Conservation (phyloP, 1,284 basidiomycete species). For the Polyporus tsugae region DNA sequence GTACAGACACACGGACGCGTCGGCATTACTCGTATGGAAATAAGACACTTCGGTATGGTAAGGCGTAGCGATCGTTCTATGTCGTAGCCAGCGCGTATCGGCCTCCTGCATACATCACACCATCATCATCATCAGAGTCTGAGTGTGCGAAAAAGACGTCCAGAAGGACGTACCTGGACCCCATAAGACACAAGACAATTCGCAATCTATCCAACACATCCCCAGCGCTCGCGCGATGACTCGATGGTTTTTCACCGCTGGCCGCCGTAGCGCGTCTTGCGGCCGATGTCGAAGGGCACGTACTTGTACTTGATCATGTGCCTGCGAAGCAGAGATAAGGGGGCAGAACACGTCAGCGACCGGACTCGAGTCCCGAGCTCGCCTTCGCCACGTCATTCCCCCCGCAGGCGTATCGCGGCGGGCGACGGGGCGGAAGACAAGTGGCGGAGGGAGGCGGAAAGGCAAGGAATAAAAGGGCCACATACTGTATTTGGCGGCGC, state of each 20-base stretch:
- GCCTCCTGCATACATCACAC: not conserved
- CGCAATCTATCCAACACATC: conserved; percentile 4
- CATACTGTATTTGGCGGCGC: conserved; percentile 93
- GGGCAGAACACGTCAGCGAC: not conserved
- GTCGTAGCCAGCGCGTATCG: conserved; percentile 24
- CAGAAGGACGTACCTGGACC: not conserved
- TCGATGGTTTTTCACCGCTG: conserved; percentile 1
- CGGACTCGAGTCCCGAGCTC: not conserved
- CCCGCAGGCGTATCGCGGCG: not conserved
- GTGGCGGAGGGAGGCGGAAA: not conserved
- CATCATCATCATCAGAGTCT: not conserved
- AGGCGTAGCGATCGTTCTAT: conserved; percentile 32
- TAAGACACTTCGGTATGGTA: conserved; percentile 28
- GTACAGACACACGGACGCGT: conserved; percentile 14
- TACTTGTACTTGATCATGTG: conserved; percentile 99
- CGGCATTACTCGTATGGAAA: conserved; percentile 22
- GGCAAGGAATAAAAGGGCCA: conserved; percentile 30
- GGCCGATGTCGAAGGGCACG: conserved; percentile 90
- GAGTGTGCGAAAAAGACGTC: not conserved
- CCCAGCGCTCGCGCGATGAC: not conserved
- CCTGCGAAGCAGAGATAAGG: conserved; percentile 50
- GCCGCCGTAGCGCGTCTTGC: conserved; percentile 80
- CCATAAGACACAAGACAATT: not conserved
- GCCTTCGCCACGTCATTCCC: conserved; percentile 1
- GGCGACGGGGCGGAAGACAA: not conserved